Evolutionary conservation across 2,329 filamentous ascomycete genomes (phyloP).

Genomic region (Neospermospora avenae): DNA sequence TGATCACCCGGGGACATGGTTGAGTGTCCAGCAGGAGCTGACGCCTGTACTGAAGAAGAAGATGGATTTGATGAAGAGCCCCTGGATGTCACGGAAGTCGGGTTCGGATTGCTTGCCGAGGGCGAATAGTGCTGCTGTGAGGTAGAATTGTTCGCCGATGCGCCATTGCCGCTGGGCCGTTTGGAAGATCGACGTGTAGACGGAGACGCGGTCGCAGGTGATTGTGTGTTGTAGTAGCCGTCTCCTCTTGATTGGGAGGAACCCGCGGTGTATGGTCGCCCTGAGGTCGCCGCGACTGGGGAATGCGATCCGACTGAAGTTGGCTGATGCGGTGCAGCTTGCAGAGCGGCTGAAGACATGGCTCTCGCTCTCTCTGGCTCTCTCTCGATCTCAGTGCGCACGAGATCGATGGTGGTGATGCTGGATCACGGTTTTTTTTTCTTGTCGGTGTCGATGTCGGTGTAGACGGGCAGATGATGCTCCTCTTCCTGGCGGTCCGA

Average conservation of each 20-base stretch:
- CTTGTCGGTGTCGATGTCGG: constrained; percentile 7
- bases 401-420: constrained; percentile 11
- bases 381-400: constrained; percentile 20
- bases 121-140: constrained; percentile 31
- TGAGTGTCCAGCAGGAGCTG: constrained; percentile 37
- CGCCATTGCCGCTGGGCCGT: constrained; percentile 50
- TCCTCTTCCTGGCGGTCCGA: constrained; percentile 5
- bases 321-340: constrained; percentile 55
- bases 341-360: constrained; percentile 64
- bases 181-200: constrained; percentile 51
- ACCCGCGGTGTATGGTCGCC: constrained; percentile 52
- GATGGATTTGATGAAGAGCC: constrained; percentile 34
- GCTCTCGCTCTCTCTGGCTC: too few species aligned
- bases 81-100: constrained; percentile 17
- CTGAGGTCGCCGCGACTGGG: constrained; percentile 44
- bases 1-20: constrained; percentile 43
- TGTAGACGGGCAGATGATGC: constrained; percentile 12
- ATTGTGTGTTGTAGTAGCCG: constrained; percentile 46
- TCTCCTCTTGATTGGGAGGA: constrained; percentile 53
- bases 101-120: constrained; percentile 19
- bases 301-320: constrained; percentile 46
- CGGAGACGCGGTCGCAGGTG: constrained; percentile 41
- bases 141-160: constrained; percentile 30
- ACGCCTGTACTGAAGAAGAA: constrained; percentile 39
- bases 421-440: constrained; percentile 10